A percentile compares a stretch with the other conserved stretches of the same genome.
These are phyloP conservation scores for Emmonsia crescens DNA, from an alignment of 2,329 filamentous ascomycete genomes.

Conservation along the genomic window DNA sequence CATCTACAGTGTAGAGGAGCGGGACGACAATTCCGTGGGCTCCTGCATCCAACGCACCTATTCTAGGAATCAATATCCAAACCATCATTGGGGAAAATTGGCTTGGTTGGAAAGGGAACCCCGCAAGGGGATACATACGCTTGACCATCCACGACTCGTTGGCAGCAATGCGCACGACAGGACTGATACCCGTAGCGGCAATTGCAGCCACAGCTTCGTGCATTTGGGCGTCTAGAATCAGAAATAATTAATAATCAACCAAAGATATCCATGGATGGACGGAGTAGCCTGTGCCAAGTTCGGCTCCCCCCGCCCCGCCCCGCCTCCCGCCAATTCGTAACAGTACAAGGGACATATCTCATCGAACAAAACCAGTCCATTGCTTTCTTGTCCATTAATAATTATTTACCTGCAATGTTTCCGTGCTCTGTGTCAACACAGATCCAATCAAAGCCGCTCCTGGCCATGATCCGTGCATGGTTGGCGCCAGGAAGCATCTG, in stretches of 20 bases:
- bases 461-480: constrained; percentile 42
- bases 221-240: constrained; percentile 38
- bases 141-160: constrained; percentile 55
- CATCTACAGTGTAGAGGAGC: constrained; percentile 42
- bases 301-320: too few species aligned
- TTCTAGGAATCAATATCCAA: neutral
- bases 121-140: constrained; percentile 24
- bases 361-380: neutral
- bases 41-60: constrained; percentile 47
- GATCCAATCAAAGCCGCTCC: constrained; percentile 44
- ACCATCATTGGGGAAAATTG: too few species aligned
- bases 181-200: constrained; percentile 32
- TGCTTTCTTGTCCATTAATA: neutral
- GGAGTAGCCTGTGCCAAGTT: neutral
- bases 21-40: constrained; percentile 50
- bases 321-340: neutral
- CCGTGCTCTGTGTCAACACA: constrained; percentile 47
- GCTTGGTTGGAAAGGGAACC: neutral
- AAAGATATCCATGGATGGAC: neutral
- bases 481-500: constrained; percentile 49
- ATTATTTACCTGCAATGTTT: constrained; percentile 40
- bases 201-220: constrained; percentile 44
- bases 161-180: constrained; percentile 40
- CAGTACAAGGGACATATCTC: neutral
- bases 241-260: neutral